Conservation (phyloP, 2,329 filamentous ascomycete species). For the Thelonectria blattea region DNA sequence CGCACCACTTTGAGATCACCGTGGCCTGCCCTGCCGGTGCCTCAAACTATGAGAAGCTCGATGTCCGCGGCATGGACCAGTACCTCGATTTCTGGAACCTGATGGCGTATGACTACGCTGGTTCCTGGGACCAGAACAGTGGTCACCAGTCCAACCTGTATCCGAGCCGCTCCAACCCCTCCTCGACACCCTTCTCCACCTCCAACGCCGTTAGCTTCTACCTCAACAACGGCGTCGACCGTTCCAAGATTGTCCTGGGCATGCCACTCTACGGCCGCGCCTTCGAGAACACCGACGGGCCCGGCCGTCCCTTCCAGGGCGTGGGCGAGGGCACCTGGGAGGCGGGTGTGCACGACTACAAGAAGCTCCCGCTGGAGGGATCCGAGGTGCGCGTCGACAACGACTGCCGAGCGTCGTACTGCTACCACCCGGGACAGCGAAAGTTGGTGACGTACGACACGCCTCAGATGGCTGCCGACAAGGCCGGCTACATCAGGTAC, state of each 20-base stretch:
- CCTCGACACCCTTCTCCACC: conserved; percentile 79
- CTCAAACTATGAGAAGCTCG: conserved; percentile 66
- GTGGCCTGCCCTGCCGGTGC: conserved; percentile 69
- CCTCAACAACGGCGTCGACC: conserved; percentile 64
- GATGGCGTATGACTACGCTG: conserved; percentile 90
- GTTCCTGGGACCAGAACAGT: conserved; percentile 74
- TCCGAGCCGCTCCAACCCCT: conserved; percentile 60
- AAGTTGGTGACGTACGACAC: conserved; percentile 84
- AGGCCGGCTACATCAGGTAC: conserved; percentile 73
- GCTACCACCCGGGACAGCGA: conserved; percentile 67
- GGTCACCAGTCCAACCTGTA: conserved; percentile 86
- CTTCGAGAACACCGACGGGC: conserved; percentile 79
- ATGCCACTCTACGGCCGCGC: conserved; percentile 93
- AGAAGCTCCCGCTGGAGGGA: conserved; percentile 75
- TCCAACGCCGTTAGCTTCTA: conserved; percentile 75
- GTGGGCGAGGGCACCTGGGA: conserved; percentile 85
- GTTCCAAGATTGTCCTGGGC: conserved; percentile 81
- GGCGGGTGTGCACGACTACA: conserved; percentile 86
- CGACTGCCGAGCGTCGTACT: conserved; percentile 74
- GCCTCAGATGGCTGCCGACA: conserved; percentile 67
- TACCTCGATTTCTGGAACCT: conserved; percentile 78
- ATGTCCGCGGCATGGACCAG: conserved; percentile 68
- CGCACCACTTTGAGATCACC: conserved; percentile 67
- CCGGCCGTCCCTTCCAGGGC: conserved; percentile 72
- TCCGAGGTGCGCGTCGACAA: conserved; percentile 69